Conservation (phyloP, 768 basidiomycete genomes). For the Mycena rebaudengoi region DNA sequence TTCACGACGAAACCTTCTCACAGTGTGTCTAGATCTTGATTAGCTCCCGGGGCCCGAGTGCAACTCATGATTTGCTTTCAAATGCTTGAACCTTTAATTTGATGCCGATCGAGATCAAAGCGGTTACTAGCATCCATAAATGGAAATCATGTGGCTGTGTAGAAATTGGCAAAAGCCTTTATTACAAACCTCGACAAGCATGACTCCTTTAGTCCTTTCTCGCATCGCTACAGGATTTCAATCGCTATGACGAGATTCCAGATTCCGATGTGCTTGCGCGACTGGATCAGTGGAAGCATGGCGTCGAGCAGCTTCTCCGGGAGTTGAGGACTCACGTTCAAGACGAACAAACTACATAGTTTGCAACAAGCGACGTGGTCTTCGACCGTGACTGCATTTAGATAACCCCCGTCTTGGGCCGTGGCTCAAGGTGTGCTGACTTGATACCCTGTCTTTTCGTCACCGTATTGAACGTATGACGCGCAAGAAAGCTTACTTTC, state of each 20-base stretch:
- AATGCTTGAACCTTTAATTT: no score
- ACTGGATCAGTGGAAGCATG: conserved; percentile 60
- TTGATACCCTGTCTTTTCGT: neutral
- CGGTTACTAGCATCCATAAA: no score
- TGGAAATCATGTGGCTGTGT: no score
- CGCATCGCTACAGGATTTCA: conserved; percentile 47
- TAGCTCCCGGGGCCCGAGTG: no score
- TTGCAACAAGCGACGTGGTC: conserved; percentile 47
- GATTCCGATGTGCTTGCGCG: conserved; percentile 46
- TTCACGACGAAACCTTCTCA: no score
- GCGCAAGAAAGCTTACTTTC: conserved; percentile 40
- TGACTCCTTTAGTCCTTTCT: conserved; percentile 6
- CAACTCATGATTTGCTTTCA: no score
- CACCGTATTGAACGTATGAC: conserved; percentile 21
- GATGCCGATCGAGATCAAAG: no score
- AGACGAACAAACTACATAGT: conserved; percentile 29
- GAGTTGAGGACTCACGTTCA: conserved; percentile 36
- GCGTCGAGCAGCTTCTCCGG: conserved; percentile 38
- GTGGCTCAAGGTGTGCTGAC: conserved; percentile 52
- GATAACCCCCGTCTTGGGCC: conserved; percentile 43
- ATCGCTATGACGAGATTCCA: conserved; percentile 47
- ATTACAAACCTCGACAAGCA: no score
- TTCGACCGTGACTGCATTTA: conserved; percentile 51
- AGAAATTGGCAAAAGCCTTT: no score
- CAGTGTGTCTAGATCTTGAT: no score